A percentile compares a stretch with the other conserved stretches of the same genome.
Conservation (phyloP, 2,329 filamentous ascomycete species). For the Sporothrix dimorphospora region DNA sequence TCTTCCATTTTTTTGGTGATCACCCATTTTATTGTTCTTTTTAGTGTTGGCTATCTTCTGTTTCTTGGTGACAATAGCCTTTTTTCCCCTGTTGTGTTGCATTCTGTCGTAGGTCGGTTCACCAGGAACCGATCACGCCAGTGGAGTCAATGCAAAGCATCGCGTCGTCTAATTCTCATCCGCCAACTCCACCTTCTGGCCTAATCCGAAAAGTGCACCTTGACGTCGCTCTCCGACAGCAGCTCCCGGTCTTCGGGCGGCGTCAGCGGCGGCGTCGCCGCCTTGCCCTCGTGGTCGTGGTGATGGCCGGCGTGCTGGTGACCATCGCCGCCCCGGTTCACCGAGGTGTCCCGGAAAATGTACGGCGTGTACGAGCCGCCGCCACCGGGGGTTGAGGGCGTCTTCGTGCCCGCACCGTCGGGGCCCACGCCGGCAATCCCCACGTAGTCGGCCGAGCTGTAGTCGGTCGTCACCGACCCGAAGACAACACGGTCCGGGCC, state of each 20-base stretch:
- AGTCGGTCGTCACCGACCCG: conserved; percentile 33
- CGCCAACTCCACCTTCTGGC: background rate
- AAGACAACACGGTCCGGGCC: conserved; percentile 32
- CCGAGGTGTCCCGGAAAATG: conserved; percentile 26
- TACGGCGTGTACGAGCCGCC: background rate
- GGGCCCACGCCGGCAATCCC: conserved; percentile 16
- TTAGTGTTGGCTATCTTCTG: background rate
- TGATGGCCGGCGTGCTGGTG: background rate
- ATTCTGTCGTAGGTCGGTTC: background rate
- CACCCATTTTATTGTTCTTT: background rate
- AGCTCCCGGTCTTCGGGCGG: conserved; percentile 25
- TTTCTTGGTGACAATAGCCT: background rate
- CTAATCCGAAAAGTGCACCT: conserved; percentile 23
- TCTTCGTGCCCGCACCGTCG: background rate
- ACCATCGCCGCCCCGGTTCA: conserved; percentile 19
- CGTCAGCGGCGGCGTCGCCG: background rate
- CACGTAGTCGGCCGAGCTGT: conserved; percentile 30
- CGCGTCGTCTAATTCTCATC: background rate
- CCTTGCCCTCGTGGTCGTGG: background rate
- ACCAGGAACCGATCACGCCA: background rate
- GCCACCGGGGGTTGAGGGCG: background rate
- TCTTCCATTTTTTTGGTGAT: conserved; percentile 9
- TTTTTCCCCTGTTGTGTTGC: background rate
- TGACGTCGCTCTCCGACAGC: conserved; percentile 17
- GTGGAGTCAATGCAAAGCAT: background rate